Evolutionary conservation across 2,329 filamentous ascomycete species (phyloP).

Genomic region (Rutstroemia sp.): DNA sequence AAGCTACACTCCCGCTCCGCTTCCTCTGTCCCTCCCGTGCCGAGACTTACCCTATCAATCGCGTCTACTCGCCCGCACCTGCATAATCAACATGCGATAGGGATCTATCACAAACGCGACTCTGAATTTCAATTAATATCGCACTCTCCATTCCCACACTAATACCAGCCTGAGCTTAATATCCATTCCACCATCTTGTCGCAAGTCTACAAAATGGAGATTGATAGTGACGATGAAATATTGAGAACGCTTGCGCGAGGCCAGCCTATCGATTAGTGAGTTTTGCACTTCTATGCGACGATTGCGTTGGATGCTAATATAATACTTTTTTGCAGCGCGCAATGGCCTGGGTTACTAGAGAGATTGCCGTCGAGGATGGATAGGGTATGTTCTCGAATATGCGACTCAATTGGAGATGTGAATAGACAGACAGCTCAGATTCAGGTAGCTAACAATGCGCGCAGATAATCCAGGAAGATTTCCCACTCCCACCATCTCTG

Average conservation of each 20-base stretch:
- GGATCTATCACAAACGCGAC: neutral
- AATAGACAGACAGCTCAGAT: neutral
- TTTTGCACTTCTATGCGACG: neutral
- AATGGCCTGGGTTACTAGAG: constrained; percentile 33
- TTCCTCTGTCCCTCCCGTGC: too few relatives aligned
- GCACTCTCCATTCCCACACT: neutral
- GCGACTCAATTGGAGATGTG: neutral
- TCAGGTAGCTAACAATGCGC: neutral
- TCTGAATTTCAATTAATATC: neutral
- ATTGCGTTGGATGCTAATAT: neutral
- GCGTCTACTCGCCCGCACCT: too few relatives aligned
- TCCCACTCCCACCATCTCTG: constrained; percentile 48
- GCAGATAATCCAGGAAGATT: constrained; percentile 69
- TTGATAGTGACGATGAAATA: constrained; percentile 41
- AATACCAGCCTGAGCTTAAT: neutral
- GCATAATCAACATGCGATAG: neutral
- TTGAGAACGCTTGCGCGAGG: constrained; percentile 40
- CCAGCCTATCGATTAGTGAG: constrained; percentile 49
- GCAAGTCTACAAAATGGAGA: constrained; percentile 41
- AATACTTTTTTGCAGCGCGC: neutral
- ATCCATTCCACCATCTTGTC: constrained; percentile 15
- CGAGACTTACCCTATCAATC: too few relatives aligned
- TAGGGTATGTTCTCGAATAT: constrained; percentile 17
- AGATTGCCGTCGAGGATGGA: constrained; percentile 33
- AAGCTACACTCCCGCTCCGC: too few relatives aligned